Conservation (phyloP, 345 rosid genomes). For the Turnera subulata region DNA sequence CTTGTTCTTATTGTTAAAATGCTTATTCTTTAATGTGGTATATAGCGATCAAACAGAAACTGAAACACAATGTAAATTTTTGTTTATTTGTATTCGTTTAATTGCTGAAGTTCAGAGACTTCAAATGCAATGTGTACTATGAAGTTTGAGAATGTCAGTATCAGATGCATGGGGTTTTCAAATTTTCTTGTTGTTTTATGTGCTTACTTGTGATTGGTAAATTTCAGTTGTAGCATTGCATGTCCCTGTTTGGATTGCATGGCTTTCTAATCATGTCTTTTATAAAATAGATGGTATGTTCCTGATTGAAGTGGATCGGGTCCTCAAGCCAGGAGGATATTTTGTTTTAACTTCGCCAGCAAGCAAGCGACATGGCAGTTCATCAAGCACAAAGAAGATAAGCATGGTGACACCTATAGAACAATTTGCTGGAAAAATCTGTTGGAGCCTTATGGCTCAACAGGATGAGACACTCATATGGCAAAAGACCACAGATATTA, state of each 20-base stretch:
- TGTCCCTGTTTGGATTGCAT: conserved; percentile 1
- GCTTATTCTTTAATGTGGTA: too few relatives aligned
- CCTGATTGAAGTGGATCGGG: conserved; percentile 89
- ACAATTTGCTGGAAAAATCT: conserved; percentile 63
- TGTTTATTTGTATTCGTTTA: too few relatives aligned
- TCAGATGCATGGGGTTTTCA: too few relatives aligned
- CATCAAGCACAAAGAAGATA: conserved; percentile 44
- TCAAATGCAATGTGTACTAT: too few relatives aligned
- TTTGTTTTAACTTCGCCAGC: conserved; percentile 82
- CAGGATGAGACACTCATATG: conserved; percentile 93
- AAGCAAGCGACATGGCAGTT: conserved; percentile 53
- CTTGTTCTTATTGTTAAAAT: too few relatives aligned
- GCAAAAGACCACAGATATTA: conserved; percentile 74
- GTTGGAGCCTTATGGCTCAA: conserved; percentile 90
- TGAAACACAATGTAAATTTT: too few relatives aligned
- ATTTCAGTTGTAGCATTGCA: not conserved
- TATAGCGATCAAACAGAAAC: too few relatives aligned
- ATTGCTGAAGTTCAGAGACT: too few relatives aligned
- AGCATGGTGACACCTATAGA: conserved; percentile 49
- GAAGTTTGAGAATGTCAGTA: too few relatives aligned
- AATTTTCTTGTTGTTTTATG: too few relatives aligned
- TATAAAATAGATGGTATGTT: conserved; percentile 67
- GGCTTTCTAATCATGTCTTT: conserved; percentile 20
- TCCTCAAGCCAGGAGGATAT: conserved; percentile 93
- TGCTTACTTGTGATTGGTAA: not conserved